Conservation (phyloP, 306 rosid genomes). For the Pyrus pyrifolia region DNA sequence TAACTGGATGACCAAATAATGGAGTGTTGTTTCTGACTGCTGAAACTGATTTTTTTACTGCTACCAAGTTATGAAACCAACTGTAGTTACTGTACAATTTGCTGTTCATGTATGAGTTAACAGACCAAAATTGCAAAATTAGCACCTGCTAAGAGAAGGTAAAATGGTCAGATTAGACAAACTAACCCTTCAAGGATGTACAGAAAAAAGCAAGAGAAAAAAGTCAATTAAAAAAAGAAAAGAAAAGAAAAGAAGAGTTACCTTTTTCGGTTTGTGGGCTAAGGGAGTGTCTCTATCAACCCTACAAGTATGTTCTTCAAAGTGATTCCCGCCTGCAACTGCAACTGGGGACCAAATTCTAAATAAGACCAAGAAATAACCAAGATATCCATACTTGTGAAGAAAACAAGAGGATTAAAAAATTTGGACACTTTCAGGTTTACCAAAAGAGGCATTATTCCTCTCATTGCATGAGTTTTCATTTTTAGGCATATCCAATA, state of each 20-base stretch:
- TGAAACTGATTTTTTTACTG: constrained; percentile 31
- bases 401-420: constrained; percentile 29
- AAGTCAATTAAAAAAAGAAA: background rate
- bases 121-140: constrained; percentile 42
- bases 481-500: constrained; percentile 22
- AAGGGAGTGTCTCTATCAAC: constrained; percentile 68
- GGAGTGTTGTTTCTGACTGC: constrained; percentile 19
- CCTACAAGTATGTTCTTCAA: constrained; percentile 42
- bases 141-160: constrained; percentile 50
- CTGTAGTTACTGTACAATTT: constrained; percentile 34
- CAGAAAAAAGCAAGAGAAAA: constrained; percentile 50
- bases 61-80: constrained; percentile 9
- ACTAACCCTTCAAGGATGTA: constrained; percentile 28
- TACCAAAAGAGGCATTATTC: constrained; percentile 18
- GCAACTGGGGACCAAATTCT: constrained; percentile 65
- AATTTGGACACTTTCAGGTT: constrained; percentile 26
- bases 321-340: constrained; percentile 54
- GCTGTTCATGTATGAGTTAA: constrained; percentile 34
- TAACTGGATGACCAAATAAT: constrained; percentile 39
- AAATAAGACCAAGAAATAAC: constrained; percentile 35
- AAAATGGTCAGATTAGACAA: constrained; percentile 49
- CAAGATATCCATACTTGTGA: constrained; percentile 23
- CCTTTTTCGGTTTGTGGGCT: constrained; percentile 94
- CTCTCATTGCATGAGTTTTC: constrained; percentile 16
- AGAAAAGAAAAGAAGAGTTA: constrained; percentile 42